phyloP scores from a whole-genome alignment of 352 stramenopile genomes.

The Aphanomyces cochlioides region DNA sequence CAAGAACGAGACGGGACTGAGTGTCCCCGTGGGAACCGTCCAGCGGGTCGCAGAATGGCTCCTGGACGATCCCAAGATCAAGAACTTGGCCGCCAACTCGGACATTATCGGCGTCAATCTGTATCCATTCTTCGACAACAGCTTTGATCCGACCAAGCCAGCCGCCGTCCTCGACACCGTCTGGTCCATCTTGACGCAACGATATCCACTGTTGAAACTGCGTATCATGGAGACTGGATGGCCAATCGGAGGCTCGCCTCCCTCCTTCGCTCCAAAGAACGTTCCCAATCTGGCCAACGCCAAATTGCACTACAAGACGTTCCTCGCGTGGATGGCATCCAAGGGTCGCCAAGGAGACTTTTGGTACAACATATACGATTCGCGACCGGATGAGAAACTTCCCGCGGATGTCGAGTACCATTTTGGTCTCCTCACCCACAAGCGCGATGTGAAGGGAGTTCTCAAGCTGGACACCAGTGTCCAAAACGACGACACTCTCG shows the following conservation, averaged over 20 bases:
- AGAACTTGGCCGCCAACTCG: no score
- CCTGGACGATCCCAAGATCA: slow-evolving; percentile 7
- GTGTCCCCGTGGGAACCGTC: slow-evolving; percentile 51
- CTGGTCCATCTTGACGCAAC: slow-evolving; percentile 40
- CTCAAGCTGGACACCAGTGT: neutral
- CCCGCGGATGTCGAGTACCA: slow-evolving; percentile 50
- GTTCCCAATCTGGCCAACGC: slow-evolving; percentile 38
- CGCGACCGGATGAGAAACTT: neutral
- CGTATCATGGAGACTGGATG: slow-evolving; percentile 38
- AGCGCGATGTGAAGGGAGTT: neutral
- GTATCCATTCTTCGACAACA: slow-evolving; percentile 39
- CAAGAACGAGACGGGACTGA: slow-evolving; percentile 33
- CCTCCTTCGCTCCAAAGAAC: slow-evolving; percentile 14
- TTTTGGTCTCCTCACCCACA: slow-evolving; percentile 66
- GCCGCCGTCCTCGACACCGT: slow-evolving; percentile 27
- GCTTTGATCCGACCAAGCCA: slow-evolving; percentile 30
- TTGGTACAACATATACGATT: neutral
- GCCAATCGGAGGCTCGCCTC: slow-evolving; percentile 24
- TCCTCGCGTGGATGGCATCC: slow-evolving; percentile 53
- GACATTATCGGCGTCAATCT: slow-evolving; percentile 46
- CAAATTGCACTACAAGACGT: slow-evolving; percentile 34
- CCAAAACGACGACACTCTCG: neutral
- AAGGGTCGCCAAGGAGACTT: neutral
- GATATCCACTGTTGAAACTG: slow-evolving; percentile 37
- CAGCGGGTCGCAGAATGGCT: slow-evolving; percentile 56